These are phyloP conservation scores for Leccinum subatratum DNA, from an alignment of 1,284 basidiomycete genomes.

Conservation along the genomic window DNA sequence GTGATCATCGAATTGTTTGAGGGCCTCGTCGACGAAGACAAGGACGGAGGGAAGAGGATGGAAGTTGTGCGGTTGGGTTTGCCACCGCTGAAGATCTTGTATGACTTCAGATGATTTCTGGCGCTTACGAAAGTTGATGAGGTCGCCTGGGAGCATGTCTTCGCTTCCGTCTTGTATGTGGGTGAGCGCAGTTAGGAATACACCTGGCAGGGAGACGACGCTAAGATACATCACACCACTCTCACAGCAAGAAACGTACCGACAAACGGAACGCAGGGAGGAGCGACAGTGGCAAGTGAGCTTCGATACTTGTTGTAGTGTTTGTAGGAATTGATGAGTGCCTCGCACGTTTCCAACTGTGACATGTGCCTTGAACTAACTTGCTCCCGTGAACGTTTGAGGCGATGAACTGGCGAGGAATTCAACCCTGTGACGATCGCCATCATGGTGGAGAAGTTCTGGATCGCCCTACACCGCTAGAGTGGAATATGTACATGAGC, in stretches of 20 bases:
- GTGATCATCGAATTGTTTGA: conserved; percentile 45
- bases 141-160: conserved; percentile 54
- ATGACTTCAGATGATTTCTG: conserved; percentile 74
- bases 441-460: conserved; percentile 78
- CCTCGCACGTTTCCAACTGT: conserved; percentile 46
- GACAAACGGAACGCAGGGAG: conserved; percentile 81
- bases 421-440: conserved; percentile 78
- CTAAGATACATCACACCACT: conserved; percentile 3
- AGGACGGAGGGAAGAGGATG: conserved; percentile 54
- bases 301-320: conserved; percentile 75
- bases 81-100: conserved; percentile 76
- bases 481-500: conserved; percentile 11
- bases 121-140: conserved; percentile 81
- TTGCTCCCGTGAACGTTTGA: conserved; percentile 76
- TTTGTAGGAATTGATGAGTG: conserved; percentile 63
- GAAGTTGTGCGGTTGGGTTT: conserved; percentile 70
- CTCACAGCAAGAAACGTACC: conserved; percentile 41
- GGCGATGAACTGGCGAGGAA: conserved; percentile 67
- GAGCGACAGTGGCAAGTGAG: conserved; percentile 60
- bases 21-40: conserved; percentile 53
- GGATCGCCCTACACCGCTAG: conserved; percentile 64
- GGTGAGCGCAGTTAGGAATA: conserved; percentile 74
- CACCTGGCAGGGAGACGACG: conserved; percentile 41
- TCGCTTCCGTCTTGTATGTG: conserved; percentile 85
- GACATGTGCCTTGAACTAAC: conserved; percentile 50